phyloP scores from a whole-genome alignment of 2,329 filamentous ascomycete species.

The Aspergillus sp. region DNA sequence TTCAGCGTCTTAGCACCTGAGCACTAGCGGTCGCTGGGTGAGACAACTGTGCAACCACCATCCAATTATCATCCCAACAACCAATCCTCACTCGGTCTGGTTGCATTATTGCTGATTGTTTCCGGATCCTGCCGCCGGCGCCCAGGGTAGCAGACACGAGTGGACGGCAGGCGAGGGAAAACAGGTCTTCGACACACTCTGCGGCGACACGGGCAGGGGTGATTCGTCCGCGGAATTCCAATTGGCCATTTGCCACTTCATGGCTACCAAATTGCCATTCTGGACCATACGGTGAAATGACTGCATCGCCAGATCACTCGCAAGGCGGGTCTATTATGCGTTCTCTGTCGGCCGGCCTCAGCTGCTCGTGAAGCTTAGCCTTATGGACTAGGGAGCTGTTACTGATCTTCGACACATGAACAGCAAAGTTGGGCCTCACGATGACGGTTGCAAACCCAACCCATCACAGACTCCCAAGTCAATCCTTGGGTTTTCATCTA shows the following conservation, averaged over 20 bases:
- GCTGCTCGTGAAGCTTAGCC: constrained; percentile 3
- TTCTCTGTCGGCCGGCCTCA: neutral
- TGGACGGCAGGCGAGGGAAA: neutral
- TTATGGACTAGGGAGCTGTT: neutral
- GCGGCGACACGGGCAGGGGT: neutral
- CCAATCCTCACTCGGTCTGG: neutral
- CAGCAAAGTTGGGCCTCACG: neutral
- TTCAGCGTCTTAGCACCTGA: neutral
- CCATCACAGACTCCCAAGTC: neutral
- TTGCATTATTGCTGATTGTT: neutral
- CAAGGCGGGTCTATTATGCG: neutral
- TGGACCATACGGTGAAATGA: neutral
- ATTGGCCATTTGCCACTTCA: constrained; percentile 10
- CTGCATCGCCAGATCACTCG: neutral
- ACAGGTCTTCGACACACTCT: neutral
- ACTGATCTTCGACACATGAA: constrained; percentile 4
- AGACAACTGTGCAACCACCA: constrained; percentile 6
- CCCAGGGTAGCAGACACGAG: constrained; percentile 1
- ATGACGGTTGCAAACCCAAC: too few relatives aligned
- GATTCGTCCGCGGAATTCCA: constrained; percentile 8
- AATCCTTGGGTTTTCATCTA: neutral
- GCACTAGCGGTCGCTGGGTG: constrained; percentile 2
- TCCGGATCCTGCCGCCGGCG: neutral
- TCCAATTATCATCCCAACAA: neutral
- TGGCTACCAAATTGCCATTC: neutral